Base-by-base conservation (phyloP, 2,329 filamentous ascomycete genomes). In the Trichoderma endophyticum region DNA sequence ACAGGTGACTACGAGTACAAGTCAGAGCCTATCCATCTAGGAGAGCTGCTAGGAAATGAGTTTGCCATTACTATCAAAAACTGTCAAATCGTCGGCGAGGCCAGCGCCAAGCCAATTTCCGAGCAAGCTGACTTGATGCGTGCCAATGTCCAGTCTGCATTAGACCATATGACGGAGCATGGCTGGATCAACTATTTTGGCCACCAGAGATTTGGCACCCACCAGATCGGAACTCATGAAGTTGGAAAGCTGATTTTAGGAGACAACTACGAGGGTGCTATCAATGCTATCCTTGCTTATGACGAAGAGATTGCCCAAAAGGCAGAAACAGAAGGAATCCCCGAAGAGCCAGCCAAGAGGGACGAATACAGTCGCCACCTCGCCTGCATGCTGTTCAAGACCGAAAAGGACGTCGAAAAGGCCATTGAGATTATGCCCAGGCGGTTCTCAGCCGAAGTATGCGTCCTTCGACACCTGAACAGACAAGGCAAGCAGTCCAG, bases 181-280 rank as follows among this genome's bases (percentile, higher is more conserved):
- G 96, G 96, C 3, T 99, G 97, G 85, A 91, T 99, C 82, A 99
- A 99, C 82, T 99, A 98, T 83, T 99, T 95, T 78, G 96, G 96
- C 9, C 89, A 98, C n/a, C 96, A 99, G 82, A 91, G 96, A 28
- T 99, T 99, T 77, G 96, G 96, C 32, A 95, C 94, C 0, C 95
- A 96, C 81, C 85, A 90, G 32, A 92, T 93, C 14, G 92, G 94
- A 39, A 99, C 96, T 0, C 94, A 98, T 78, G 88, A 91, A 54
- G 85, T 98, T 64, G 96, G 96, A 63, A 89, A 92, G 79, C 91
- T 93, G 80, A 94, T 99, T 79, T 86, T 99, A 0, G 88, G 93
- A 75, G 91, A 89, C 34, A 90, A 97, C 77, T 94, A 94, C 76
- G 87, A 95, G 78, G 92, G 89, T 36, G 95, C 95, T 15, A 90